Base-by-base conservation (phyloP, 2,329 filamentous ascomycete species). In the Penicillium expansum region DNA sequence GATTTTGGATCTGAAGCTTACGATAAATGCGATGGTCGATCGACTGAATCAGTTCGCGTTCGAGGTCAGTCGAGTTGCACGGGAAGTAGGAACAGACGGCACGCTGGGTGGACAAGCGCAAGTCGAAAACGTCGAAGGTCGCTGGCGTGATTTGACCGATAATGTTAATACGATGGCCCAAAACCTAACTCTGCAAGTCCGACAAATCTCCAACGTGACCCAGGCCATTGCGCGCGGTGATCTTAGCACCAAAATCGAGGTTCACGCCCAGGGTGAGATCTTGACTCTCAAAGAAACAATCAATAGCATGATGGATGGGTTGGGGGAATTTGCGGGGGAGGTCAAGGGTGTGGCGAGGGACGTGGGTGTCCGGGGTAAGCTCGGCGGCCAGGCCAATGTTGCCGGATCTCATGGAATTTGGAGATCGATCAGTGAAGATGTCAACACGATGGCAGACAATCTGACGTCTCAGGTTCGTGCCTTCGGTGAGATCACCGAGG, bases 361-460 rank as follows among this genome's bases (percentile, higher is more conserved):
- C 71, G 92, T 97, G 62, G 92, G 92, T 63, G 92, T 96, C 51
- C 92, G 96, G 68, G 92, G 92, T 60, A 96, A 96, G 79, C 95
- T 97, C 87, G 92, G 92, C 65, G 92, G 92, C n/a, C 92, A 97
- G 72, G 92, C 92, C 57, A 91, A 96, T 71, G 89, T 96, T 44
- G 89, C 90, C 57, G 91, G 91, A 57, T 86, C 96, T 52, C 91
- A 91, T 67, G 92, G 92, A 60, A 86, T 92, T 52, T 97, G 92
- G 92, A 95, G 95, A 71, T 93, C 97, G 72, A 97, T 97, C 67
- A 97, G 92, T 0, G 92, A 91, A 45, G 91, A 95, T 71, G 91
- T 96, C 74, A 96, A 96, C 74, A 95, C 90, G 43, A 95, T 94
- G 90, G 86, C 86, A 32, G 81, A 88, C 68, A 89, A 89, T 63